Evolutionary conservation across 768 basidiomycete genomes (phyloP), one percentile per base, ranked within the genome.

Genomic region (Pholiota conissans): DNA sequence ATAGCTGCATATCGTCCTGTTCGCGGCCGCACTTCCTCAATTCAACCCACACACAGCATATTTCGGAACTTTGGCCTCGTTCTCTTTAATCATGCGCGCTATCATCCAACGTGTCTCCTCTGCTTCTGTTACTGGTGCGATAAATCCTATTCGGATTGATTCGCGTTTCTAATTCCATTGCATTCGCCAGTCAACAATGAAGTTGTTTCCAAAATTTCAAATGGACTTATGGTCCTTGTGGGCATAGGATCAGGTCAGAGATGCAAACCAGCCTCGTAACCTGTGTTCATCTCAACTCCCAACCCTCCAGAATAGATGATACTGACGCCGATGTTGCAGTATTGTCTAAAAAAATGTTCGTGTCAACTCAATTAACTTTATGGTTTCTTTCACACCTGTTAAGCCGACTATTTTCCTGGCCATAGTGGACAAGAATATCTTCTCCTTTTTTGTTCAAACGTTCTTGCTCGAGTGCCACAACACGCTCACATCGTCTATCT

Each of bases 171-270:
- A 30, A 14, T 32, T 46, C 34, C 24, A 39, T 27, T 52, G 13
- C 4, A 11, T 40, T 54, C 42, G 5, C 30, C 71, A 96, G 95
- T 97, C 55, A 86, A 95, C 62, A 83, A 80, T 46, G 78, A 90
- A 65, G 78, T 85, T 29, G 85, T 98, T 60, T 93, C 94, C 3
- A 81, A 82, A 34, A 96, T 98, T 59, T 87, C 88, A 16, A 79
- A 81, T 62, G 95, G 95, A 1, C 76, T 98, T 28, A 88, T 98
- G 83, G 90, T 95, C 18, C 83, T 98, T 14, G 85, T 98, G 30
- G 95, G 95, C 26, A 91, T 98, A 62, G 91, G 90, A 40, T 77
- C 78, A 74, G 91, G 91, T 90, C 76, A 63, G 78, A 60, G 39
- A 55, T 27, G 11, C 18, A 37, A 24, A 45, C 34, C 32, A n/a